Conservation (phyloP, 139 green algal genomes). For the Chlamydomonas schloesseri region DNA sequence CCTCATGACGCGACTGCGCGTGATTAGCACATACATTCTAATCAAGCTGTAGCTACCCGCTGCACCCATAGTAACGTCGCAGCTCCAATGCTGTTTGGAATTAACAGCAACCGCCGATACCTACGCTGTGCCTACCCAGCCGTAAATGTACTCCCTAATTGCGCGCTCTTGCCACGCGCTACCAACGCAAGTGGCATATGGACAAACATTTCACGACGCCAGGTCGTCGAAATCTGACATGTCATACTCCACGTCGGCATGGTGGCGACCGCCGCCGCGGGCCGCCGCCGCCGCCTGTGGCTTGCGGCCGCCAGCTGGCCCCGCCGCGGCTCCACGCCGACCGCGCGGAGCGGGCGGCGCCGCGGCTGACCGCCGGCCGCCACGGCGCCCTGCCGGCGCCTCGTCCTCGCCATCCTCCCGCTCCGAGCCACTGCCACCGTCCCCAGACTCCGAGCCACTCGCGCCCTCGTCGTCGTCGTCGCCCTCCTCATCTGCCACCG, state of each 20-base stretch:
- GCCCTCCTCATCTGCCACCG: neutral
- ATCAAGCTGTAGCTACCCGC: too few relatives aligned
- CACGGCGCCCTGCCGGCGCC: neutral
- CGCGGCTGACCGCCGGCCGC: too few relatives aligned
- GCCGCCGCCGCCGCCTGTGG: neutral
- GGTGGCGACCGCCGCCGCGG: neutral
- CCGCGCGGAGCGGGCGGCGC: too few relatives aligned
- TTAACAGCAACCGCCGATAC: too few relatives aligned
- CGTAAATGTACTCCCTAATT: too few relatives aligned
- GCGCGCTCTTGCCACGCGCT: too few relatives aligned
- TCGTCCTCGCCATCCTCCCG: neutral
- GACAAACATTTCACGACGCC: neutral
- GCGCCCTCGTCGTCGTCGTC: neutral
- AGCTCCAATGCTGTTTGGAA: too few relatives aligned
- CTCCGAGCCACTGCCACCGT: conserved; percentile 3
- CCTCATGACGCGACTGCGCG: too few relatives aligned
- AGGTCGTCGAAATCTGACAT: conserved; percentile 40
- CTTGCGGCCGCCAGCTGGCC: neutral
- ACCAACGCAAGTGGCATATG: too few relatives aligned
- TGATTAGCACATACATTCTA: too few relatives aligned
- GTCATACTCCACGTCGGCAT: conserved; percentile 23
- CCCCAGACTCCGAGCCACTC: neutral
- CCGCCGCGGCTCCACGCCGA: neutral
- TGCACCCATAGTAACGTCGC: too few relatives aligned
- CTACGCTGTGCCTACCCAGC: too few relatives aligned